Evolutionary conservation across 2,329 filamentous ascomycete genomes (phyloP).

Genomic region (Talaromyces rugulosus): DNA sequence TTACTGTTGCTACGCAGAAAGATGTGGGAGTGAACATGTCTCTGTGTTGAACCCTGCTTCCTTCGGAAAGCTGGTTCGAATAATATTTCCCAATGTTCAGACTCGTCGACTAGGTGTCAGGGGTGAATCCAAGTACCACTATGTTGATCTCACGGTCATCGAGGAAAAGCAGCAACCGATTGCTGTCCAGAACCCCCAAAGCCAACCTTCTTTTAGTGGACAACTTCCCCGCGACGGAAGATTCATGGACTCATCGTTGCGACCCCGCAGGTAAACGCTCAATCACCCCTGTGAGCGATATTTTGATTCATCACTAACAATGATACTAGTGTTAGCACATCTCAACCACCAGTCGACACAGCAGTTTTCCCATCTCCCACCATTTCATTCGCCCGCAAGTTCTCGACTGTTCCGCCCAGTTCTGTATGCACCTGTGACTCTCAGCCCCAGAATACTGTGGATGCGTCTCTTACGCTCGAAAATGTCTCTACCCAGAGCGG

Average conservation of each 20-base stretch:
- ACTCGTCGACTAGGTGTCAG: conserved; percentile 87
- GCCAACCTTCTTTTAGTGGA: conserved; percentile 19
- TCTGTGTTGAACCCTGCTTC: conserved; percentile 95
- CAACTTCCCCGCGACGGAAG: conserved; percentile 20
- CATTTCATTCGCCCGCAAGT: conserved; percentile 31
- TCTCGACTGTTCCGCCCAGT: conserved; percentile 19
- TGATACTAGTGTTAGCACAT: conserved; percentile 23
- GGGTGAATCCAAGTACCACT: conserved; percentile 98
- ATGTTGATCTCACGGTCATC: conserved; percentile 52
- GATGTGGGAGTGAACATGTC: conserved; percentile 88
- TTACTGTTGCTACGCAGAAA: conserved; percentile 90
- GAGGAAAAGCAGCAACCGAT: conserved; percentile 40
- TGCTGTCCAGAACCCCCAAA: conserved; percentile 21
- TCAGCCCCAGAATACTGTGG: conserved; percentile 21
- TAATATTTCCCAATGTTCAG: conserved; percentile 92
- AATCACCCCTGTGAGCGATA: neutral
- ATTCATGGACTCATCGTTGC: conserved; percentile 21
- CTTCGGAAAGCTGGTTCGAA: conserved; percentile 93
- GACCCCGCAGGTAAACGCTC: conserved; percentile 25
- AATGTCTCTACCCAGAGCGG: conserved; percentile 35
- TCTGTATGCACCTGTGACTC: conserved; percentile 28
- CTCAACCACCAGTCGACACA: conserved; percentile 33
- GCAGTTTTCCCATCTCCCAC: conserved; percentile 38
- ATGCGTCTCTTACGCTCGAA: conserved; percentile 31
- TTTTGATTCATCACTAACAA: neutral